These are phyloP conservation scores for Wickerhamiella alocasiicola DNA, from an alignment of 805 yeast genomes.

Conservation along the genomic window DNA sequence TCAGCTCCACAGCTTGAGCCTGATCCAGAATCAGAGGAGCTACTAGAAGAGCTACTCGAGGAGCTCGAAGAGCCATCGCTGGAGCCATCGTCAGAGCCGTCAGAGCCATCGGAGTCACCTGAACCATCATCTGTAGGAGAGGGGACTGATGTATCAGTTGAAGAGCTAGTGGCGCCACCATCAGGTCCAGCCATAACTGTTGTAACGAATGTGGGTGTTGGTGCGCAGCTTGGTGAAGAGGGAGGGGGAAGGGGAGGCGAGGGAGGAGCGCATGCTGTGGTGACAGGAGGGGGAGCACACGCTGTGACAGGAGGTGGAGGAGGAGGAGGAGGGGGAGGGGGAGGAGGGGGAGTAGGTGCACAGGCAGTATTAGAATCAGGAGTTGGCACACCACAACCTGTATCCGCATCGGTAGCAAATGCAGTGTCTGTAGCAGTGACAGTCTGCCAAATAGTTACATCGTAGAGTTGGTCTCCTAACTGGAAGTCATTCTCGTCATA, in stretches of 20 bases:
- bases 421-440: slow-evolving; percentile 6
- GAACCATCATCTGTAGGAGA: neutral
- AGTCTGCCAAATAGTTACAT: slow-evolving; percentile 7
- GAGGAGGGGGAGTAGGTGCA: neutral
- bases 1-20: neutral
- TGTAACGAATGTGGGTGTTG: neutral
- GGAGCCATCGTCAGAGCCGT: neutral
- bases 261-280: neutral
- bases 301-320: slow-evolving; percentile 2
- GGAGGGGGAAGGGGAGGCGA: neutral
- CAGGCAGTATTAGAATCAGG: neutral
- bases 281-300: neutral
- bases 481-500: slow-evolving; percentile 3
- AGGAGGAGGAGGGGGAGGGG: neutral
- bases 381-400: no score
- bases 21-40: no score
- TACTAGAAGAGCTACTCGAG: no score
- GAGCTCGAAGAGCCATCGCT: no score
- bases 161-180: neutral
- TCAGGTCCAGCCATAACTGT: neutral
- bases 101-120: neutral
- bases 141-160: neutral
- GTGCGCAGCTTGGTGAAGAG: neutral
- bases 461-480: neutral
- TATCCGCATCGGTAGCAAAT: neutral